Conservation (phyloP, 768 basidiomycete species). For the Termitomyces sp. region DNA sequence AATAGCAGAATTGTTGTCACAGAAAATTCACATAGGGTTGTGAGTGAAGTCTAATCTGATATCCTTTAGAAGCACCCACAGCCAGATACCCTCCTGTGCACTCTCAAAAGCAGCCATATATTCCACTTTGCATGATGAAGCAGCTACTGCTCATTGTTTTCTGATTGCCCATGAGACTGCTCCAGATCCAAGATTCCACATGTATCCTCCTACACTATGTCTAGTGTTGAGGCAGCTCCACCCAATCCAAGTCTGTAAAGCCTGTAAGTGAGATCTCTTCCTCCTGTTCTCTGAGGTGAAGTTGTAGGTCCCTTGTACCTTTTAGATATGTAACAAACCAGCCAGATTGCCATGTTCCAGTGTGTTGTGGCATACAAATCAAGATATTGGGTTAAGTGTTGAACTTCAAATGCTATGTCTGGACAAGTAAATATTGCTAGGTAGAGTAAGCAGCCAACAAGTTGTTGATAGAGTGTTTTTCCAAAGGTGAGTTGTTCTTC, state of each 20-base stretch:
- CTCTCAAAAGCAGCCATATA: too few species aligned
- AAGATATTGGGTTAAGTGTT: not conserved
- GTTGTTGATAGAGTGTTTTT: not conserved
- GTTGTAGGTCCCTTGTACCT: not conserved
- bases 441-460: too few species aligned
- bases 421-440: too few species aligned
- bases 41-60: too few species aligned
- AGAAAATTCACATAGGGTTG: too few species aligned
- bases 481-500: not conserved
- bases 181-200: too few species aligned
- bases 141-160: not conserved
- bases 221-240: not conserved
- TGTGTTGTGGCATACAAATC: not conserved
- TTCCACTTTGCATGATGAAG: too few species aligned
- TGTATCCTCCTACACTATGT: too few species aligned
- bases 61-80: too few species aligned
- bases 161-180: not conserved
- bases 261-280: not conserved
- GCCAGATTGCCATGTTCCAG: not conserved
- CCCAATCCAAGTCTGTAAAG: not conserved
- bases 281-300: not conserved
- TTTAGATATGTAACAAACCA: not conserved
- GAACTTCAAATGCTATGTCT: not conserved
- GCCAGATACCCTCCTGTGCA: not conserved
- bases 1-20: too few species aligned